These are phyloP conservation scores for Grosmannia penicillata DNA, from an alignment of 2,329 filamentous ascomycete genomes.

Conservation along the genomic window DNA sequence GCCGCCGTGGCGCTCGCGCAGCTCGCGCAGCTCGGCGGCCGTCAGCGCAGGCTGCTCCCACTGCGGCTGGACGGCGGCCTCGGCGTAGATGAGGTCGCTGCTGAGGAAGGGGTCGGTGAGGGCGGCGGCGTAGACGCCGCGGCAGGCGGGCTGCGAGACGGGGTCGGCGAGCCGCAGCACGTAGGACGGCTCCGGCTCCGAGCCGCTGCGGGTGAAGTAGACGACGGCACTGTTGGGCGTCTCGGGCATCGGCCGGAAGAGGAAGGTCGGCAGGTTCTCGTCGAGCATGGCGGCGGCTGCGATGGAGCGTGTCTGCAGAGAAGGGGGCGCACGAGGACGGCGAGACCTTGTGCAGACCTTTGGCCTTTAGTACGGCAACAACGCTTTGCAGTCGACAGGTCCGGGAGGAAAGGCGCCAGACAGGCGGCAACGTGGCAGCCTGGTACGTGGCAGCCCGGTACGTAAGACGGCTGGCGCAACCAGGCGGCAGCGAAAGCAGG, in stretches of 20 bases:
- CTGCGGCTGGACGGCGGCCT: constrained; percentile 70
- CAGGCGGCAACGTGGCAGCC: too few species aligned
- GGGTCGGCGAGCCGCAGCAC: constrained; percentile 66
- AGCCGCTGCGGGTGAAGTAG: constrained; percentile 56
- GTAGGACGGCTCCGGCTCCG: constrained; percentile 67
- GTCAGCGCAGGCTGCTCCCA: constrained; percentile 76
- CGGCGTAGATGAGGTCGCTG: constrained; percentile 64
- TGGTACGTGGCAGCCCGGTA: too few species aligned
- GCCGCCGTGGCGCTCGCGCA: constrained; percentile 20
- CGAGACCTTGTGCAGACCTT: too few species aligned
- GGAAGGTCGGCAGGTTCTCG: constrained; percentile 75
- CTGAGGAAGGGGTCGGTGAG: constrained; percentile 70
- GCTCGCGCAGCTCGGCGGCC: constrained; percentile 62
- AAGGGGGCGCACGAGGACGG: too few species aligned
- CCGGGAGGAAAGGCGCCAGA: too few species aligned
- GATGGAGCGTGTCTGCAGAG: too few species aligned
- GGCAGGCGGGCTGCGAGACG: constrained; percentile 43
- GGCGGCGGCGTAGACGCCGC: constrained; percentile 75
- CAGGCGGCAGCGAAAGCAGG: too few species aligned
- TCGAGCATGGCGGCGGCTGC: constrained; percentile 72
- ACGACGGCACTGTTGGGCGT: constrained; percentile 41
- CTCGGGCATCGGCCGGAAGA: constrained; percentile 35
- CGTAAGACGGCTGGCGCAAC: too few species aligned
- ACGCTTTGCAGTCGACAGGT: too few species aligned
- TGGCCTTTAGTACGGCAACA: too few species aligned